Percentiles rank a stretch among this genome's conserved stretches.
Evolutionary conservation across 805 yeast genomes (phyloP).

Genomic region (Candida anglica): DNA sequence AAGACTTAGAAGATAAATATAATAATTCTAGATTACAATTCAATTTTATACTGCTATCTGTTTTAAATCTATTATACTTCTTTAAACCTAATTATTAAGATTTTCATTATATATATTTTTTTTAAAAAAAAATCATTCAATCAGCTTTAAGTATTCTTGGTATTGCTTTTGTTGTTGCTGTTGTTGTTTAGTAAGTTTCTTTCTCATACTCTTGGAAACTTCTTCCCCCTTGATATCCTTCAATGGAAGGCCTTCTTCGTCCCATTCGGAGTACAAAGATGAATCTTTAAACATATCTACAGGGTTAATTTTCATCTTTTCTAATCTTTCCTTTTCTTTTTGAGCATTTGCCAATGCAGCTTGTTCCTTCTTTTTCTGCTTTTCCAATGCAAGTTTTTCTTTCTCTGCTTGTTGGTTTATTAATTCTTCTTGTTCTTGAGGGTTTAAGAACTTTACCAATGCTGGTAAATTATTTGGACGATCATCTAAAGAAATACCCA

Average conservation of each 20-base stretch:
- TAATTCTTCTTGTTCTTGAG: slow-evolving; percentile 64
- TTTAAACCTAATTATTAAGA: no score
- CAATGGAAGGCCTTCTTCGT: slow-evolving; percentile 78
- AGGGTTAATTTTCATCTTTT: slow-evolving; percentile 69
- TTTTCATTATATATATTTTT: no score
- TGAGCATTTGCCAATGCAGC: slow-evolving; percentile 49
- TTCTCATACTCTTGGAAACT: slow-evolving; percentile 77
- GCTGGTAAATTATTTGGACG: slow-evolving; percentile 76
- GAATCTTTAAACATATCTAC: slow-evolving; percentile 64
- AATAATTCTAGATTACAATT: no score
- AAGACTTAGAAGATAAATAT: no score
- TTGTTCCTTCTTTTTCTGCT: slow-evolving; percentile 55
- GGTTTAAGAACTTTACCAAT: slow-evolving; percentile 73
- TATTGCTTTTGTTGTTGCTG: slow-evolving; percentile 81
- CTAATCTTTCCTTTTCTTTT: slow-evolving; percentile 59
- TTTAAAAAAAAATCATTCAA: no score
- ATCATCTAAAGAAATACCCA: slow-evolving; percentile 88
- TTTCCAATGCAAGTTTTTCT: slow-evolving; percentile 53
- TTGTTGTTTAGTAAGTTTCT: slow-evolving; percentile 76
- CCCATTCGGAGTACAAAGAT: slow-evolving; percentile 67
- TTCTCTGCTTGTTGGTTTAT: slow-evolving; percentile 58
- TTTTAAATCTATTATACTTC: no score
- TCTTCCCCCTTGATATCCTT: slow-evolving; percentile 76
- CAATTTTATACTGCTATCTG: no score
- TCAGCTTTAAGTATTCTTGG: slow-evolving; percentile 69